Conservation (phyloP, 345 rosid genomes). For the Draba incana region DNA sequence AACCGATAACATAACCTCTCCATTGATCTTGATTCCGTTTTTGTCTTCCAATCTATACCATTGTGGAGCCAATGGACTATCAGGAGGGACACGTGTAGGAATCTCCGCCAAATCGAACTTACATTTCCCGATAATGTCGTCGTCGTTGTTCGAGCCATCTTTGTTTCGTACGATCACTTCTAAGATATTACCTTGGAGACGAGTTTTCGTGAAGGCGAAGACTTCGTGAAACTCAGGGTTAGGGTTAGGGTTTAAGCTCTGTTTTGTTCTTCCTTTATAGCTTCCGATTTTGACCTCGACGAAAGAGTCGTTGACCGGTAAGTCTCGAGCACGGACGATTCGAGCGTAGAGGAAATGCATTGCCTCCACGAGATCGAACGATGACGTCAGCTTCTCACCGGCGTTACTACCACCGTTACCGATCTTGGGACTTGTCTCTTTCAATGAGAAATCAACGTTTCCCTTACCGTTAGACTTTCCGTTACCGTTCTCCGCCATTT, state of each 20-base stretch:
- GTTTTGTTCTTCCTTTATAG: constrained; percentile 43
- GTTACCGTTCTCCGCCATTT: constrained; percentile 21
- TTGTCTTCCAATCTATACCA: constrained; percentile 50
- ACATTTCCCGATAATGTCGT: constrained; percentile 43
- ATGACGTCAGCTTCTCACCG: constrained; percentile 47
- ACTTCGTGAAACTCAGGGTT: constrained; percentile 48
- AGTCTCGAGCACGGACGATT: constrained; percentile 44
- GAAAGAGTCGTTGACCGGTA: constrained; percentile 40
- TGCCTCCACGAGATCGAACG: constrained; percentile 54
- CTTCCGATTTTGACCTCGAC: constrained; percentile 44
- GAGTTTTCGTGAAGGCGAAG: constrained; percentile 49
- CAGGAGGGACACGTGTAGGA: constrained; percentile 45
- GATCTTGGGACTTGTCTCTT: constrained; percentile 50
- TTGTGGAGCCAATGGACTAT: constrained; percentile 45
- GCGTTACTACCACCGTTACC: constrained; percentile 43
- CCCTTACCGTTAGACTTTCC: constrained; percentile 21
- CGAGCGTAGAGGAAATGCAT: constrained; percentile 47
- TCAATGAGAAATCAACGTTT: constrained; percentile 46
- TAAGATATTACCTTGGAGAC: constrained; percentile 46
- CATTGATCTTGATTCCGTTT: constrained; percentile 29
- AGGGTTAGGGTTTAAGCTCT: constrained; percentile 29
- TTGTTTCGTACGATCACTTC: constrained; percentile 42
- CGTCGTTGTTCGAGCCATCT: constrained; percentile 27
- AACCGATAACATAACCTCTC: constrained; percentile 50
- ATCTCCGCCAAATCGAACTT: constrained; percentile 37